These are phyloP conservation scores for Sporothrix euskadiensis DNA, from an alignment of 2,329 filamentous ascomycete species.

Conservation along the genomic window DNA sequence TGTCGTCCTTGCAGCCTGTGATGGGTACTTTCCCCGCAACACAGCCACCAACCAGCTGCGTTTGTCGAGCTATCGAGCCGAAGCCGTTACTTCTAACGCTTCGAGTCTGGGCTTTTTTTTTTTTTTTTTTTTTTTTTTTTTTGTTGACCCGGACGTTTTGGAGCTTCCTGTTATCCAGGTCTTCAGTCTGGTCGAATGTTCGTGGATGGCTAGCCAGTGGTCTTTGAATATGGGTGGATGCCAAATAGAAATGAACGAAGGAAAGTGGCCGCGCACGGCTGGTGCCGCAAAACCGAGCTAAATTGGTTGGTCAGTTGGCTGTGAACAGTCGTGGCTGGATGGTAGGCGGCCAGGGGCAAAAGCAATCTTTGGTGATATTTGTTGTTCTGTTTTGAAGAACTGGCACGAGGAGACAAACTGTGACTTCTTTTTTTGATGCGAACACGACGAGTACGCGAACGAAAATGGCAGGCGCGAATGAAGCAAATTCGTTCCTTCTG, in stretches of 20 bases:
- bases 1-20: background rate
- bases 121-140: background rate
- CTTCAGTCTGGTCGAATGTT: background rate
- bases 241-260: background rate
- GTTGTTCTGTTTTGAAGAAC: background rate
- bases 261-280: conserved; percentile 3
- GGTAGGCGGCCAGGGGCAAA: background rate
- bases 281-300: conserved; percentile 14
- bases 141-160: background rate
- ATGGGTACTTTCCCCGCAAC: conserved; percentile 9
- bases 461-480: background rate
- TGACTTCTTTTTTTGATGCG: no score
- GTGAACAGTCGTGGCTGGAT: background rate
- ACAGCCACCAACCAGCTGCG: background rate
- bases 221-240: background rate
- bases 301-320: conserved; percentile 23
- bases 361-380: background rate
- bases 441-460: background rate
- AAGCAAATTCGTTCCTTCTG: background rate
- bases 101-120: background rate
- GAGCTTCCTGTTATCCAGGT: background rate
- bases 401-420: background rate
- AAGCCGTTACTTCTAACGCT: background rate
- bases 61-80: background rate
- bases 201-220: background rate